Evolutionary conservation across 1,139 yeast species (phyloP).

Genomic region (Yamadazyma sp.): DNA sequence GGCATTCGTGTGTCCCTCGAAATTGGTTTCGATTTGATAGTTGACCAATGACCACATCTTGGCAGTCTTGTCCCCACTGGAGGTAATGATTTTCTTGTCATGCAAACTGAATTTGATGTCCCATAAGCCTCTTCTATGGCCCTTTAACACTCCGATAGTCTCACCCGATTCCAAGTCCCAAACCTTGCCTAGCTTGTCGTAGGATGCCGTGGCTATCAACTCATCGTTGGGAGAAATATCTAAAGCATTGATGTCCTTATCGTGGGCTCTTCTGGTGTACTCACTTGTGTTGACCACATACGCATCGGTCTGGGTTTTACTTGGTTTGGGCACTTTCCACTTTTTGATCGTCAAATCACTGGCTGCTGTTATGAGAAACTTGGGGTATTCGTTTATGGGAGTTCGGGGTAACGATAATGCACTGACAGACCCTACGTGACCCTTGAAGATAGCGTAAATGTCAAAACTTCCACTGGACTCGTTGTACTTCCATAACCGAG

Average conservation of each 20-base stretch:
- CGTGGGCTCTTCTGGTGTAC: conserved; percentile 94
- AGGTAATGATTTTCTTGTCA: conserved; percentile 75
- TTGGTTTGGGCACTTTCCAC: conserved; percentile 68
- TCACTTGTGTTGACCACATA: conserved; percentile 54
- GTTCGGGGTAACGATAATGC: conserved; percentile 76
- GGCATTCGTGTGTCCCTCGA: conserved; percentile 94
- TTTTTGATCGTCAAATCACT: conserved; percentile 87
- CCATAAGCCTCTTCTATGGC: conserved; percentile 95
- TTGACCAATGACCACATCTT: conserved; percentile 86
- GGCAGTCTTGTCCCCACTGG: conserved; percentile 87
- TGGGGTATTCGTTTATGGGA: conserved; percentile 55
- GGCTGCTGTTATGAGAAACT: conserved; percentile 80
- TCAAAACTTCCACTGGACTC: conserved; percentile 43
- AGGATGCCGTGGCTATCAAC: conserved; percentile 90
- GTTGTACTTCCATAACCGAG: conserved; percentile 75
- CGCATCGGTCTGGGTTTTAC: conserved; percentile 11
- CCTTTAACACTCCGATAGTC: conserved; percentile 76
- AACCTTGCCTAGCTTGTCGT: conserved; percentile 85
- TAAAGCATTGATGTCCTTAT: conserved; percentile 87
- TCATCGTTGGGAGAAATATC: conserved; percentile 90
- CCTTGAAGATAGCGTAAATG: conserved; percentile 64
- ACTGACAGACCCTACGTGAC: conserved; percentile 86
- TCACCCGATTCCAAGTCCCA: conserved; percentile 88
- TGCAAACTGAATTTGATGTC: conserved; percentile 78
- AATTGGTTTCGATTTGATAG: conserved; percentile 72